Base-by-base conservation (phyloP, 805 yeast species). In the Schwanniomyces yamadae region DNA sequence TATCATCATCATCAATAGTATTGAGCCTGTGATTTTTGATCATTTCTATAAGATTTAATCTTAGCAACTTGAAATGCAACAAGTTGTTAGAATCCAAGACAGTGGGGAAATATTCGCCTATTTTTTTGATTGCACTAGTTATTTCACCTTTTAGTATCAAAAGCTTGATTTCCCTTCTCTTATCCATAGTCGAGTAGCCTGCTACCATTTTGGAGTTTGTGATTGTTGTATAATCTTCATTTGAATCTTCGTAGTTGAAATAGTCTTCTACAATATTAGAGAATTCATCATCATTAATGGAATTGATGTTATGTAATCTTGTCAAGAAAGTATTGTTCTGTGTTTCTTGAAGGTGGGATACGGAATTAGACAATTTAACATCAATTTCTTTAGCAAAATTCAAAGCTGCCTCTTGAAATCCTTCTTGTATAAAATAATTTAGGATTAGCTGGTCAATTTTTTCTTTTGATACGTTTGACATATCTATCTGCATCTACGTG, bases 1-100 rank as follows among this genome's bases (percentile, higher is more conserved):
- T 28, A 5, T 48, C 54, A 31, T 45, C 34, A 15, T 35, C 39
- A 12, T 28, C 25, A 15, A 26, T 31, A n/a, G 40, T 40, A 7
- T 34, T 30, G 5, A 53, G 35, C 30, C 55, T 57, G 21, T 79
- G 77, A n/a, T 54, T 54, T 24, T 91, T 62, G 23, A 89, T 87
- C 77, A 84, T 79, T 58, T 90, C 96, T 23, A 88, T 80, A 45
- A 90, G 65, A 49, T 82, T 83, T 44, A 88, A 63, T 33, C 90
- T 69, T 40, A 88, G 61, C 24, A 89, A 62, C 50, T 82, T 77
- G 63, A 87, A 88, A 57, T 87, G 87, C 17, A 87, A 61, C 18
- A 73, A 67, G 34, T 77, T 77, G 47, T 82, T 76, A 24, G 71
- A 65, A 45, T 84, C 91, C 24, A 85, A 61, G 17, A 84, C 61